These are phyloP conservation scores for Alternaria solani DNA, from an alignment of 2,329 filamentous ascomycete species.

Conservation along the genomic window DNA sequence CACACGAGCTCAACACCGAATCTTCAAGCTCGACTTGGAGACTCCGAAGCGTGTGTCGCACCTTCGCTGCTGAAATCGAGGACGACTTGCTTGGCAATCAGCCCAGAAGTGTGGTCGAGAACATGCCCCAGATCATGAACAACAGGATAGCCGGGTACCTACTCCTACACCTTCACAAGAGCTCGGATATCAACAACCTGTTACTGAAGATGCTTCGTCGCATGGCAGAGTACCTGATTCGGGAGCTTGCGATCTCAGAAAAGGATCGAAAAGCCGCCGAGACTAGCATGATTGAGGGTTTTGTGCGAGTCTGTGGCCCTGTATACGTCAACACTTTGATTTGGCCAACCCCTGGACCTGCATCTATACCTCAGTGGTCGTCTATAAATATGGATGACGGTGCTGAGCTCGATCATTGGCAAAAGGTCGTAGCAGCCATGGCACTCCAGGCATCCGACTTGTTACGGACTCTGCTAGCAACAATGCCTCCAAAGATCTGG, in stretches of 20 bases:
- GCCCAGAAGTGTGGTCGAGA: neutral
- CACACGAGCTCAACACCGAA: neutral
- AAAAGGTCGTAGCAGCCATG: constrained; percentile 1
- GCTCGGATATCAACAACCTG: neutral
- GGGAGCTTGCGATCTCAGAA: neutral
- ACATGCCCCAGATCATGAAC: neutral
- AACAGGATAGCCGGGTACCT: neutral
- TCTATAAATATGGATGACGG: neutral
- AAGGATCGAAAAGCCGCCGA: neutral
- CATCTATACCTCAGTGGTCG: neutral
- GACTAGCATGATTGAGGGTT: neutral
- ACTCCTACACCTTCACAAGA: neutral
- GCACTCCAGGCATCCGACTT: neutral
- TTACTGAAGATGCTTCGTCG: neutral
- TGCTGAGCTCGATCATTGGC: neutral
- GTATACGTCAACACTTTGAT: neutral
- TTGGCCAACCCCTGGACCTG: neutral
- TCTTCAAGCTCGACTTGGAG: neutral
- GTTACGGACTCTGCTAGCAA: neutral
- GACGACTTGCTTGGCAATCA: neutral
- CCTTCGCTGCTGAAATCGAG: neutral
- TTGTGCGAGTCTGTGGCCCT: neutral
- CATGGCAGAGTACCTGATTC: neutral
- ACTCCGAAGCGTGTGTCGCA: neutral
- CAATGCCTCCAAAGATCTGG: neutral